phyloP scores from a whole-genome alignment of 371 early-diverging fungal species.

The Rhizopus sp. region DNA sequence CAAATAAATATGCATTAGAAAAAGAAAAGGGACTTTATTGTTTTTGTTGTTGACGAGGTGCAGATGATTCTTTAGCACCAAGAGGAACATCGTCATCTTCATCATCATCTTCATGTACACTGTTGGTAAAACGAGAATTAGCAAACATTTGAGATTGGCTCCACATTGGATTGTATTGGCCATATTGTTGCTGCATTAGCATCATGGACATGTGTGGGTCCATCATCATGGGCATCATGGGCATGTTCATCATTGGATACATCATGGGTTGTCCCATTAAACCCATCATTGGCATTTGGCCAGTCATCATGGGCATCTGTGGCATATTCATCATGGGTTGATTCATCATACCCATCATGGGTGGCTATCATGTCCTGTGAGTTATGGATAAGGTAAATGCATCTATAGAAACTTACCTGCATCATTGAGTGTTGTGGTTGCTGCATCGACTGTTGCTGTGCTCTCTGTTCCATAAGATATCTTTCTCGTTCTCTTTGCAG shows the following conservation, averaged over 20 bases:
- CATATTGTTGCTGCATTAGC: slow-evolving; percentile 45
- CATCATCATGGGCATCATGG: slow-evolving; percentile 33
- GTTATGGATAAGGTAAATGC: background rate
- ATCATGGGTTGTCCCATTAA: slow-evolving; percentile 30
- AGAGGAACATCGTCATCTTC: slow-evolving; percentile 43
- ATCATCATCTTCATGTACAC: slow-evolving; percentile 32
- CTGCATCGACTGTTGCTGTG: slow-evolving; percentile 21
- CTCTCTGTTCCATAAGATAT: slow-evolving; percentile 34
- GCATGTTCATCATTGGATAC: slow-evolving; percentile 33
- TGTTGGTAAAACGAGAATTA: slow-evolving; percentile 13
- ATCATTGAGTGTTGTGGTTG: slow-evolving; percentile 9
- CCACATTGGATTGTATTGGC: slow-evolving; percentile 24
- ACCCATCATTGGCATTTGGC: slow-evolving; percentile 38
- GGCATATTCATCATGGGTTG: slow-evolving; percentile 38
- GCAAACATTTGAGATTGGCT: slow-evolving; percentile 28
- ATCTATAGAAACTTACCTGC: slow-evolving; percentile 8
- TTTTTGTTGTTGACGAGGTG: slow-evolving; percentile 16
- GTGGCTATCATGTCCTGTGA: background rate
- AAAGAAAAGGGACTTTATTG: slow-evolving; percentile 8
- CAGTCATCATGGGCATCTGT: slow-evolving; percentile 34
- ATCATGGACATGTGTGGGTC: slow-evolving; percentile 43
- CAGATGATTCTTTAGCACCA: slow-evolving; percentile 22
- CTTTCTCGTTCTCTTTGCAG: slow-evolving; percentile 33
- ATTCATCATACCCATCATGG: slow-evolving; percentile 26
- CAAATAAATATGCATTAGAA: slow-evolving; percentile 3